Evolutionary conservation across 805 yeast species (phyloP).

Genomic region (Yamadazyma scolyti): DNA sequence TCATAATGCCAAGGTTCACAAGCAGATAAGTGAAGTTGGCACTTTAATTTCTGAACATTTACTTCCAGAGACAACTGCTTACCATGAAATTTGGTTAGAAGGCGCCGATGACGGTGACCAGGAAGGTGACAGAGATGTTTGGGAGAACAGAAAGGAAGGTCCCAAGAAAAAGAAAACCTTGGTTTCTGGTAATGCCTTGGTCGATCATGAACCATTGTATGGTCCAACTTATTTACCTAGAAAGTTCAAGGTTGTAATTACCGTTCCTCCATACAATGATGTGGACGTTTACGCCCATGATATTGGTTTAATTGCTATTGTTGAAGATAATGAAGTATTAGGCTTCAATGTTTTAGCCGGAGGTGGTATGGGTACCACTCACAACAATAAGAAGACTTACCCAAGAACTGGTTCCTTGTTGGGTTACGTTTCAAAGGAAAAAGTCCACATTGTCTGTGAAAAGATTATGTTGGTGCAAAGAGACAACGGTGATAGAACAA

Average conservation of each 20-base stretch:
- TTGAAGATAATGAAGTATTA: slow-evolving; percentile 58
- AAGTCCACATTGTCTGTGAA: slow-evolving; percentile 78
- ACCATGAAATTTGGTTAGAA: slow-evolving; percentile 94
- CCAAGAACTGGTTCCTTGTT: slow-evolving; percentile 90
- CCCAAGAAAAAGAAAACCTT: slow-evolving; percentile 77
- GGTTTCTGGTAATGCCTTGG: slow-evolving; percentile 83
- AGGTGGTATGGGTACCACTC: slow-evolving; percentile 99
- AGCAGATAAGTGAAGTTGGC: slow-evolving; percentile 65
- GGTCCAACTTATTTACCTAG: slow-evolving; percentile 88
- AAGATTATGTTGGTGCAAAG: slow-evolving; percentile 92
- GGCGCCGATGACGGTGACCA: slow-evolving; percentile 75
- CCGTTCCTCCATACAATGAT: slow-evolving; percentile 95
- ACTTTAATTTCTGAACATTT: slow-evolving; percentile 71
- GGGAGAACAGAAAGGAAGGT: slow-evolving; percentile 67
- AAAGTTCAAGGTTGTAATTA: slow-evolving; percentile 90
- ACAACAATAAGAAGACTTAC: slow-evolving; percentile 92
- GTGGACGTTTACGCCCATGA: slow-evolving; percentile 97
- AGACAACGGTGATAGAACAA: slow-evolving; percentile 90
- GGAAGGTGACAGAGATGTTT: slow-evolving; percentile 58
- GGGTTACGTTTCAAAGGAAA: slow-evolving; percentile 68
- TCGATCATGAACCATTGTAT: slow-evolving; percentile 81
- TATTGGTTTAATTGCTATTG: slow-evolving; percentile 86
- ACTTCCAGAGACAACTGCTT: slow-evolving; percentile 89
- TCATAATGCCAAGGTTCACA: slow-evolving; percentile 74
- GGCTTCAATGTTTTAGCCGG: slow-evolving; percentile 92